Conservation (phyloP, 169 alveolate species). For the Blepharisma undulans region DNA sequence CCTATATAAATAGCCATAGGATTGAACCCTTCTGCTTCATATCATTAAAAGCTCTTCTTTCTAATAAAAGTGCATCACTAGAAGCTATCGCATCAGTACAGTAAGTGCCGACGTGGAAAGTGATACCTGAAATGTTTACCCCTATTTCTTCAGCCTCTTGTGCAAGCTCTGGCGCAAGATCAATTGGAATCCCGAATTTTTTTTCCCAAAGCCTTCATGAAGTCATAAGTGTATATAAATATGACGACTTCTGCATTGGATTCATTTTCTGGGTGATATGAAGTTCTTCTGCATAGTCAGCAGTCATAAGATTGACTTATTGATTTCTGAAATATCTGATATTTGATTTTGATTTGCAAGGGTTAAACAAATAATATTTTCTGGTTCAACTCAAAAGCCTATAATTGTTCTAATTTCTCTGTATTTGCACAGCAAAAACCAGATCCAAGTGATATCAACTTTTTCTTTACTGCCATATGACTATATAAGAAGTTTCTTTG, state of each 20-base stretch:
- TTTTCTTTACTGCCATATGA: background rate
- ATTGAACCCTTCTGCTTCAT: background rate
- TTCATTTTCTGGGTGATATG: background rate
- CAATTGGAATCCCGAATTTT: background rate
- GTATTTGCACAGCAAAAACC: background rate
- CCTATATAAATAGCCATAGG: background rate
- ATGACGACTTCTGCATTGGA: background rate
- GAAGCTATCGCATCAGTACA: background rate
- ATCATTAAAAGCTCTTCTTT: background rate
- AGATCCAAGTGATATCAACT: background rate
- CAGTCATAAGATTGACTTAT: background rate
- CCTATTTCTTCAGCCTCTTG: background rate
- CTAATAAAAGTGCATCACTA: background rate
- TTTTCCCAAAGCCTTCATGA: background rate
- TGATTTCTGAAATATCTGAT: background rate
- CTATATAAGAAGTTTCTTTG: no score
- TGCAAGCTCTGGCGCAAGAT: background rate
- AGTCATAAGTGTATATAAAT: background rate
- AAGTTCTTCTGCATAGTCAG: background rate
- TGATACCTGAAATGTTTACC: background rate
- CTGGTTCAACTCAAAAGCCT: background rate
- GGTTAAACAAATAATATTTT: background rate
- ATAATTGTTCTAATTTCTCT: background rate
- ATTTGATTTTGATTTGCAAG: background rate
- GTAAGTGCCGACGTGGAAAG: conserved; percentile 9